Base-by-base conservation (phyloP, 257 asterid genomes). In the Nicotiana noctiflora region DNA sequence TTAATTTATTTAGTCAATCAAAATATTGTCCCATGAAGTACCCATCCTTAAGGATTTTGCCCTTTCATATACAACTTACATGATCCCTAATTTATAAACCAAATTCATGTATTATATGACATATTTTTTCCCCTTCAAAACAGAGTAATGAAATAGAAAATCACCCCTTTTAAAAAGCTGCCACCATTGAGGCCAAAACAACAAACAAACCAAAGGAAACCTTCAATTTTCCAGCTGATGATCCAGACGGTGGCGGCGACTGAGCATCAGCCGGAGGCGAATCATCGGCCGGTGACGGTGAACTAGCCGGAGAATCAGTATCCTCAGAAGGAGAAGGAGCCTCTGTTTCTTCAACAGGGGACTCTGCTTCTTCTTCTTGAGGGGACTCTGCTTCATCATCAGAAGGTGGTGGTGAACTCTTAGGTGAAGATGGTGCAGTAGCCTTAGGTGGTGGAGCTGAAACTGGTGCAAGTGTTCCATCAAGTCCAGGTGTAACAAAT, bases 401-500 rank as follows among this genome's bases (percentile, higher is more conserved):
- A 51, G 55, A 51, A 12, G 84, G 72, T 14, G 84, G 37, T 18
- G 80, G 44, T 2, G 90, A 83, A 0, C 70, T 82, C 23, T 82
- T 87, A 14, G 86, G 84, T 0, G 92, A 86, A 6, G 87, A 83
- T 1, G 88, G 81, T 8, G 88, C 84, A 40, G 0, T 46, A 1
- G 82, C 40, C 37, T 82, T 79, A 1, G 91, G 88, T 14, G 92
- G 86, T 13, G 92, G 78, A 0, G 89, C 82, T 0, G 84, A 17
- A 1, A 44, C 18, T 1, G 90, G 84, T 2, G 53, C n/a, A 61
- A 60, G 9, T 4, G 87, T 85, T 3, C 78, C 78, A 46, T 89
- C 97, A 18, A 91, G 61, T 37, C 97, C 97, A 6, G 93, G 91
- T 3, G 90, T 92, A 5, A 90, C 29, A 23, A 93, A 85, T 6